These are phyloP conservation scores for Aspergillus transmontanensis DNA, from an alignment of 2,329 filamentous ascomycete species.

Conservation along the genomic window DNA sequence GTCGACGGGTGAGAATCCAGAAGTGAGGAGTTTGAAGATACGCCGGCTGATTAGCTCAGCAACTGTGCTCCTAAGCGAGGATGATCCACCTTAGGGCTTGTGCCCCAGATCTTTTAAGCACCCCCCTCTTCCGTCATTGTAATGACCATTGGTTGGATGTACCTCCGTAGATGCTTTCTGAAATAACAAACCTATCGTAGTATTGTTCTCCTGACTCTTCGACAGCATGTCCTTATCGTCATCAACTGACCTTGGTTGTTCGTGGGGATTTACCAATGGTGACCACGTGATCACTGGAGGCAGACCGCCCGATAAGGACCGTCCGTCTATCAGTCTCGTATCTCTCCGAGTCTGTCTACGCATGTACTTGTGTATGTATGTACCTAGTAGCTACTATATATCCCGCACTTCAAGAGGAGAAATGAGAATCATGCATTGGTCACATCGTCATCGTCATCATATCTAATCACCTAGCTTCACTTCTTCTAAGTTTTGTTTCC, in stretches of 20 bases:
- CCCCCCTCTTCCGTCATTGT: background rate
- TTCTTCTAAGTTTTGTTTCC: constrained; percentile 7
- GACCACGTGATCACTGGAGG: background rate
- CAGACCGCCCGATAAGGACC: background rate
- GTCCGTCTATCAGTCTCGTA: background rate
- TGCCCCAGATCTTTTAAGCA: constrained; percentile 24
- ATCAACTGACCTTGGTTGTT: background rate
- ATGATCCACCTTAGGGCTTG: constrained; percentile 41
- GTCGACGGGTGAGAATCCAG: constrained; percentile 39
- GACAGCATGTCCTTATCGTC: background rate
- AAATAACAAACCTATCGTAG: background rate
- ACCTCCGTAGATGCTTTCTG: background rate
- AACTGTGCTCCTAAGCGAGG: constrained; percentile 42
- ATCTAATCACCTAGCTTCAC: background rate
- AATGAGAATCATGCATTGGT: background rate
- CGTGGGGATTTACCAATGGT: background rate
- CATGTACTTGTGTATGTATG: no score
- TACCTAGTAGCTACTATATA: background rate
- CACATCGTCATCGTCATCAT: background rate
- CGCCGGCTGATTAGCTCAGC: constrained; percentile 44
- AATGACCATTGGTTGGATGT: background rate
- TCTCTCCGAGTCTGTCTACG: no score
- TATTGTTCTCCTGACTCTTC: background rate
- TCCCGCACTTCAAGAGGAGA: background rate
- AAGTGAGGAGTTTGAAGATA: constrained; percentile 44